A percentile compares a stretch with the other conserved stretches of the same genome.
These are phyloP conservation scores for Chalciporus pseudorubinellus DNA, from an alignment of 768 basidiomycete genomes.

Conservation along the genomic window DNA sequence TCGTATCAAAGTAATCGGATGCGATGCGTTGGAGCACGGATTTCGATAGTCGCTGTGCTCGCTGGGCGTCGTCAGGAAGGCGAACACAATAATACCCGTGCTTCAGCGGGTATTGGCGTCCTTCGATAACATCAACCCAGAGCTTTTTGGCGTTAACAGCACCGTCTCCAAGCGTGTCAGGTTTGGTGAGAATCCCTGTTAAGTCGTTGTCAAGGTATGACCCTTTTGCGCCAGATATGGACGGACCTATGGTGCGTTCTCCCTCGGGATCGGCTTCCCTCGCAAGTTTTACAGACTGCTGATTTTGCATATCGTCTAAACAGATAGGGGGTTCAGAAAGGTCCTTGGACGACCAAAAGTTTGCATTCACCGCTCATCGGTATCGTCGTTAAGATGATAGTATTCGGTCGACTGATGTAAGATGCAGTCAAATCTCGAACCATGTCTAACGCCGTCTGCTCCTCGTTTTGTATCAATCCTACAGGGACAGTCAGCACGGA, in stretches of 20 bases:
- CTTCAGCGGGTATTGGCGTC: constrained; percentile 41
- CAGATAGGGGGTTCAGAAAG: background rate
- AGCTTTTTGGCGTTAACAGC: constrained; percentile 36
- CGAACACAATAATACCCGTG: constrained; percentile 69
- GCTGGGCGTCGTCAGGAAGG: constrained; percentile 58
- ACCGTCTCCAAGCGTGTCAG: constrained; percentile 51
- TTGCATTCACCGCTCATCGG: constrained; percentile 54
- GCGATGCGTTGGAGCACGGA: constrained; percentile 38
- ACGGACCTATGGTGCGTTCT: constrained; percentile 47
- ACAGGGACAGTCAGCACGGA: constrained; percentile 7
- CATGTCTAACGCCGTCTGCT: constrained; percentile 38
- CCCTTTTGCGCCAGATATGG: too few relatives aligned
- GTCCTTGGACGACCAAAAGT: background rate
- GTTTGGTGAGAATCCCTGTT: constrained; percentile 64
- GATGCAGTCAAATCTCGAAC: constrained; percentile 48
- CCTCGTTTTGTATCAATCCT: constrained; percentile 61
- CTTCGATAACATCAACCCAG: constrained; percentile 57
- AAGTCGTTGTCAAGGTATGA: too few relatives aligned
- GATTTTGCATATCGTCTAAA: constrained; percentile 67
- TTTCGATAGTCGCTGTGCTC: constrained; percentile 37
- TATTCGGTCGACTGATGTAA: constrained; percentile 47
- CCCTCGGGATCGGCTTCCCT: constrained; percentile 51
- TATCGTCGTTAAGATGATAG: constrained; percentile 62
- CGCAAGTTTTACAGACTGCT: constrained; percentile 55
- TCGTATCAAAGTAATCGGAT: constrained; percentile 44